Conservation (phyloP, 805 yeast species). For the Wickerhamiella occidentalis region DNA sequence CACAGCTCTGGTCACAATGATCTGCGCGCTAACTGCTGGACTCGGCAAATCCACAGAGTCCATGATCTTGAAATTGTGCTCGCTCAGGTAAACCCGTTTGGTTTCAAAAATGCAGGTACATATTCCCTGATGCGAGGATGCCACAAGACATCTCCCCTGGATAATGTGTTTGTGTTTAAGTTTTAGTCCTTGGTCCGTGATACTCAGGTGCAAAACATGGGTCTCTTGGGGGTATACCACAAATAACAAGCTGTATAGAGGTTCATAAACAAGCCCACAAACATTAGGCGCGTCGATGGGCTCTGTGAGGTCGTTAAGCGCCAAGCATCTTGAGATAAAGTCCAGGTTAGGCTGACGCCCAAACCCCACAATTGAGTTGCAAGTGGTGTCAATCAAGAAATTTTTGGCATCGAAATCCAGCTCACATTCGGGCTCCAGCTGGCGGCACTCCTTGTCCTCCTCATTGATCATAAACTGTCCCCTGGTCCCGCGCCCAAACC, state of each 20-base stretch:
- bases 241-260: background rate
- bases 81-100: background rate
- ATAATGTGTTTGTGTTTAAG: background rate
- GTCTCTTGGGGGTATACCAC: constrained; percentile 1
- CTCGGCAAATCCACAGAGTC: background rate
- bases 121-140: background rate
- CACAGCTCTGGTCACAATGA: background rate
- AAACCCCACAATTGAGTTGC: background rate
- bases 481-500: background rate
- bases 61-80: background rate
- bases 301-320: background rate
- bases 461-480: constrained; percentile 5
- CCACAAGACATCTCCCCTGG: background rate
- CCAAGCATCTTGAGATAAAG: background rate
- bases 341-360: constrained; percentile 4
- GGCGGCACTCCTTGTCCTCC: background rate
- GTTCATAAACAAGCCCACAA: background rate
- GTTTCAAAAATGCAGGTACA: background rate
- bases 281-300: background rate
- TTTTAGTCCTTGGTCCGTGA: background rate
- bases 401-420: constrained; percentile 1
- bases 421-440: constrained; percentile 3
- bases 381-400: background rate
- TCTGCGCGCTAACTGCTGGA: background rate
- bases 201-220: background rate